These are phyloP conservation scores for Pulveroboletus sp. DNA, from an alignment of 768 basidiomycete species.

Conservation along the genomic window DNA sequence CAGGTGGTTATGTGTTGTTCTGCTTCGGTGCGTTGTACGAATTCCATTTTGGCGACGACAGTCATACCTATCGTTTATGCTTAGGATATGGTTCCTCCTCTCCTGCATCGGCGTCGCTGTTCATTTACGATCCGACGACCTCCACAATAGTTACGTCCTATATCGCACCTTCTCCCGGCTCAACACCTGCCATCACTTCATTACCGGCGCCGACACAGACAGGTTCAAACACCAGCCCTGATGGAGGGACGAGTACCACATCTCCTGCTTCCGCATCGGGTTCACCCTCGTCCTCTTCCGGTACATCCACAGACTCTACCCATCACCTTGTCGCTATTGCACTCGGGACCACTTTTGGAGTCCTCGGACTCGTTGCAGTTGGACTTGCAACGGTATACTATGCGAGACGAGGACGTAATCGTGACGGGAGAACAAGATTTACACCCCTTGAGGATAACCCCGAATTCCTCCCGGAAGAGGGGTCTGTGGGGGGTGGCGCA, in stretches of 20 bases:
- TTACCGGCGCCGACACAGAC: constrained; percentile 35
- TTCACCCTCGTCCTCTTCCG: constrained; percentile 15
- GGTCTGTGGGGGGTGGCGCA: constrained; percentile 3
- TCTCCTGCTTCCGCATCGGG: constrained; percentile 8
- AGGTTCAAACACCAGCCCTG: constrained; percentile 10
- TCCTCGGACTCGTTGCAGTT: constrained; percentile 49
- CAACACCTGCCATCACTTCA: constrained; percentile 30
- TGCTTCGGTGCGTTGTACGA: constrained; percentile 59
- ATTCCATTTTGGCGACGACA: not conserved
- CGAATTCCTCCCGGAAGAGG: constrained; percentile 12
- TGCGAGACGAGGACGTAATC: constrained; percentile 32
- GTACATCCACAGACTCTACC: constrained; percentile 15
- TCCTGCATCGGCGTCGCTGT: constrained; percentile 47
- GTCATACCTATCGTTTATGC: constrained; percentile 15
- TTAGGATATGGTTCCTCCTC: constrained; percentile 32
- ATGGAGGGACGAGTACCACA: constrained; percentile 7
- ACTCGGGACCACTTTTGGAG: constrained; percentile 59
- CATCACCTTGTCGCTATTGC: constrained; percentile 45
- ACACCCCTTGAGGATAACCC: constrained; percentile 18
- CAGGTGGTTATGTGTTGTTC: constrained; percentile 63
- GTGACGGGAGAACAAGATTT: constrained; percentile 11
- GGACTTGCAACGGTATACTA: constrained; percentile 43
- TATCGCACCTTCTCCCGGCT: constrained; percentile 34
- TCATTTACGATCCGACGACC: constrained; percentile 44
- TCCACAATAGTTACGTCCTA: constrained; percentile 41